Percentiles rank a stretch among this genome's conserved stretches.
Conservation (phyloP, 2,329 filamentous ascomycete genomes). For the Fusarium sp. region DNA sequence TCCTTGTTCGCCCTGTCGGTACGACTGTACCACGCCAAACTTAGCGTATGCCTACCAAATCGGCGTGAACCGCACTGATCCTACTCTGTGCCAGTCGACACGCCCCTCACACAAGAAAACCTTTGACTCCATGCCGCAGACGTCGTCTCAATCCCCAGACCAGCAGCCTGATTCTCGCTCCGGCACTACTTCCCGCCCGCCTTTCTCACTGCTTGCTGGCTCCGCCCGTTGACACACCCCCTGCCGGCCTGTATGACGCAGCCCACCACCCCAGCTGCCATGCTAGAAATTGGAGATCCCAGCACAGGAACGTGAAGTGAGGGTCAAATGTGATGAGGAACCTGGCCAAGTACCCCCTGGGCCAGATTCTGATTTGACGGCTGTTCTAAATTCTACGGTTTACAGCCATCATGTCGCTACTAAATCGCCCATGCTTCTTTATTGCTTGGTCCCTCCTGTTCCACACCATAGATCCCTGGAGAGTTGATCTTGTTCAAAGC, state of each 20-base stretch:
- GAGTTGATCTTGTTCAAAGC: constrained; percentile 49
- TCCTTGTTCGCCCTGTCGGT: constrained; percentile 39
- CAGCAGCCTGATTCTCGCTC: constrained; percentile 35
- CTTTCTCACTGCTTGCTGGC: constrained; percentile 40
- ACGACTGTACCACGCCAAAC: constrained; percentile 33
- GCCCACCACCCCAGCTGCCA: constrained; percentile 42
- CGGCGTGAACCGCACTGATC: constrained; percentile 17
- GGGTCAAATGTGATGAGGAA: constrained; percentile 33
- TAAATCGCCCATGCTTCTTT: constrained; percentile 43
- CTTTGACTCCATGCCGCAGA: constrained; percentile 18
- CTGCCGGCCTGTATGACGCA: constrained; percentile 49
- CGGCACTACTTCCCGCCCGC: constrained; percentile 43
- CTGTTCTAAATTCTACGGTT: constrained; percentile 49
- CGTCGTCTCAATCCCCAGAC: constrained; percentile 34
- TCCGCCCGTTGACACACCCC: constrained; percentile 51
- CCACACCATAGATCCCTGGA: constrained; percentile 52
- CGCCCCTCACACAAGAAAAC: constrained; percentile 29
- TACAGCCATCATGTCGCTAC: constrained; percentile 44
- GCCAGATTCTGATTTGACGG: constrained; percentile 41
- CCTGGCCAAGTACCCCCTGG: constrained; percentile 23
- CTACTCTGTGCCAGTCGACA: constrained; percentile 14
- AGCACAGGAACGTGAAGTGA: constrained; percentile 36
- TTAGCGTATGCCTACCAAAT: constrained; percentile 32
- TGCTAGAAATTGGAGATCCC: constrained; percentile 41
- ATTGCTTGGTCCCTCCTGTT: constrained; percentile 45